Evolutionary conservation across 768 basidiomycete genomes (phyloP), one percentile per base, ranked within the genome.

Genomic region (Tulasnella sp.): DNA sequence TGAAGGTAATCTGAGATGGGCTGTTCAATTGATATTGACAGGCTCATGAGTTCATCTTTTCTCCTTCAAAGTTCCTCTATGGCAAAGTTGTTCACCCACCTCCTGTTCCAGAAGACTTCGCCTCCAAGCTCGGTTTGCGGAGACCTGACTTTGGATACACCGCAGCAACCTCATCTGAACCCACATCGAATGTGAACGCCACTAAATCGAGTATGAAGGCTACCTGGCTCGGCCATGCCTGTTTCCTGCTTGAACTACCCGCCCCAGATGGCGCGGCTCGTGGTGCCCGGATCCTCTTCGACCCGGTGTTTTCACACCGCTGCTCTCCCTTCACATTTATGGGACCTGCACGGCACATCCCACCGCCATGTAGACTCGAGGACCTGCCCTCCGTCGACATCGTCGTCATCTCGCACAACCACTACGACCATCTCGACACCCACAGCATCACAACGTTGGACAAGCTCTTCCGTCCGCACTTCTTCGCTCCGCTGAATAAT

Each of bases 191-290:
- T 5, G 46, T 80, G 62, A 81, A 79, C 8, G 27, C 58, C 0
- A 58, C 77, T 1, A 73, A 71, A 6, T 81, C 81, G 1, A 79
- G 77, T 2, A 86, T 90, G 42, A 89, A 88, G 80, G 84, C 88
- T 9, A 90, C 89, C 0, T 90, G 89, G 89, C 85, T 90, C 0
- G 89, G 89, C 14, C 89, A 90, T 83, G 89, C 89, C 0, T 90
- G 87, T 75, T 90, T 89, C 84, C 83, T 89, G 3, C 84, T 90
- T n/a, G 89, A 90, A 83, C 84, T 90, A 62, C 89, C 89, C 1
- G 83, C 82, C 6, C 81, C 85, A 1, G 82, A 84, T 3, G 82
- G 81, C 1, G 80, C 81, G 10, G 74, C 80, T 75, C 84, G 85
- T 68, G 89, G 89, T 12, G 84, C 87, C 3, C 85, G 89, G 8